Percentiles rank a stretch among this genome's conserved stretches.
phyloP scores from a whole-genome alignment of 2,329 filamentous ascomycete species.

The Penicillium sp. region DNA sequence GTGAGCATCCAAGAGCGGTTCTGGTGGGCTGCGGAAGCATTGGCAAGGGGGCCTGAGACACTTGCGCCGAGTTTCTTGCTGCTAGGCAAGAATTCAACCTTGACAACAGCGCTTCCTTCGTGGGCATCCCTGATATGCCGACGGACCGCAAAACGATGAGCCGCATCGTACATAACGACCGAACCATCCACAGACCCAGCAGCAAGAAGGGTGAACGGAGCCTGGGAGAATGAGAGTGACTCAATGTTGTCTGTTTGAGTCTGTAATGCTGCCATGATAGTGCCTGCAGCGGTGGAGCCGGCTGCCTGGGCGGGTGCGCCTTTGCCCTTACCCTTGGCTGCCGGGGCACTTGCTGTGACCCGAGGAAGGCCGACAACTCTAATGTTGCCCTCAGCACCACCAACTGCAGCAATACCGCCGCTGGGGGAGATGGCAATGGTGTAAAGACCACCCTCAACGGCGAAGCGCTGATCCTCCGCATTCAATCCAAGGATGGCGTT shows the following conservation, averaged over 20 bases:
- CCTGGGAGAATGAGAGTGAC: constrained; percentile 57
- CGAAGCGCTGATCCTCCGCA: constrained; percentile 75
- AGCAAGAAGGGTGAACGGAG: constrained; percentile 53
- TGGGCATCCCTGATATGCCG: constrained; percentile 73
- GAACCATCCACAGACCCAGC: constrained; percentile 57
- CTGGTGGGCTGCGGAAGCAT: constrained; percentile 24
- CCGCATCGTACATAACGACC: constrained; percentile 79
- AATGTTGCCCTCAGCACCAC: constrained; percentile 78
- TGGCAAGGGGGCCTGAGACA: constrained; percentile 20
- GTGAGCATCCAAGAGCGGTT: constrained; percentile 63
- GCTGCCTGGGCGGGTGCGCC: constrained; percentile 30
- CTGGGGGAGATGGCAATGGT: constrained; percentile 74
- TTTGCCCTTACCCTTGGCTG: constrained; percentile 47
- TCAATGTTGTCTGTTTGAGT: constrained; percentile 73
- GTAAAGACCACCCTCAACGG: constrained; percentile 83
- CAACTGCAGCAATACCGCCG: constrained; percentile 70
- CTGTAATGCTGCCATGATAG: constrained; percentile 74
- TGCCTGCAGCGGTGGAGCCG: constrained; percentile 46
- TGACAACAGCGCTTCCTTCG: constrained; percentile 81
- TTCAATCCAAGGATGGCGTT: constrained; percentile 69
- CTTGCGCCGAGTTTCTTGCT: constrained; percentile 28
- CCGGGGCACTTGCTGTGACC: constrained; percentile 36
- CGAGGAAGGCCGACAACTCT: constrained; percentile 77
- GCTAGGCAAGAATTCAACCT: constrained; percentile 70
- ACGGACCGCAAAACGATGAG: constrained; percentile 77